Base-by-base conservation (phyloP, 2,329 filamentous ascomycete genomes). In the Trichoderma sp. region DNA sequence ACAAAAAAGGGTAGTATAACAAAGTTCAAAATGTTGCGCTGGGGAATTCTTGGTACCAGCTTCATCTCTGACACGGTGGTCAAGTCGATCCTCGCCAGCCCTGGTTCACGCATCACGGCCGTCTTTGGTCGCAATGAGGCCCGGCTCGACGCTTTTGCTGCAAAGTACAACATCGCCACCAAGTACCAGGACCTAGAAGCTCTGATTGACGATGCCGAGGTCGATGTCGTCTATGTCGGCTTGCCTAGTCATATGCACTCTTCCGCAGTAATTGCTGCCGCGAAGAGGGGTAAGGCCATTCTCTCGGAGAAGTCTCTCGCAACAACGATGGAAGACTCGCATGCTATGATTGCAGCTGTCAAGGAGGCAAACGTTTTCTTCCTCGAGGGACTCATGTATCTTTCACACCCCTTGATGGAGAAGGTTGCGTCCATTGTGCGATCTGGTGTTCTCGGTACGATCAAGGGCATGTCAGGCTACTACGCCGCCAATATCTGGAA, bases 301-400 rank as follows among this genome's bases (percentile, higher is more conserved):
- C 76, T 81, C 3, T 81, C 80, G 1, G 80, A 81, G 33, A 81
- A 81, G 78, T 79, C 79, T 14, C 76, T 81, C 4, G 77, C 79
- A 11, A 81, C 80, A 1, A 81, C 79, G 4, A 79, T 80, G 78
- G 75, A 78, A 8, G 80, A 81, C 68, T 77, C 80, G 1, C 74
- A 71, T 27, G 76, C 76, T 35, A 79, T 81, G 77, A 79, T 79
- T 21, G 76, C 75, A 38, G 78, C 79, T 27, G 79, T 80, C 5
- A 73, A 75, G 38, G 73, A 77, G 35, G 77, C 74, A 1, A 71
- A 78, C 18, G 79, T 80, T 16, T 81, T 81, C 76, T 79, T 81
- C 68, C 77, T 81, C 29, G 80, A 81, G 71, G 80, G 80, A 11
- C 73, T 81, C 38, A 81, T 81, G 80, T 81, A 81, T 53, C 79